Percentiles rank a stretch among this genome's conserved stretches.
These are phyloP conservation scores for Pichiaceae sp. DNA, from an alignment of 1,139 yeast species.

Conservation along the genomic window DNA sequence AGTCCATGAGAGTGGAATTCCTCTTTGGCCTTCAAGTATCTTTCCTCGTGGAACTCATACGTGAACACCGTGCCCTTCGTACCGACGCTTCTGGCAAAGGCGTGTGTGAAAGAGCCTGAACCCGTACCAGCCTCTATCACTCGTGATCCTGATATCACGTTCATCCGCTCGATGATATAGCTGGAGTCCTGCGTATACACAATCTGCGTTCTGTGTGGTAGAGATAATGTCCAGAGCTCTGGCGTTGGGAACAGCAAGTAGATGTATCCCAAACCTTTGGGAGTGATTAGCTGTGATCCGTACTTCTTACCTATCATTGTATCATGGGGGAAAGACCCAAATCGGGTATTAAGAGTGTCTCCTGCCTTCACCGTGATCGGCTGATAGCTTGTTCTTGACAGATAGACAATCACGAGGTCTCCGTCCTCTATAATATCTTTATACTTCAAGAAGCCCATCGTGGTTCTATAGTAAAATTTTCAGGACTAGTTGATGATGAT, in stretches of 20 bases:
- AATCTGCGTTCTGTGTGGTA: conserved; percentile 96
- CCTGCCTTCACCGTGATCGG: conserved; percentile 60
- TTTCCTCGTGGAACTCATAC: conserved; percentile 83
- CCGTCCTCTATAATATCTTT: conserved; percentile 66
- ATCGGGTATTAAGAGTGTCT: conserved; percentile 68
- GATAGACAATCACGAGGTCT: conserved; percentile 78
- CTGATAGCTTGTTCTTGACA: conserved; percentile 71
- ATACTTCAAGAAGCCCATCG: conserved; percentile 27
- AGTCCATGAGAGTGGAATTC: conserved; percentile 76
- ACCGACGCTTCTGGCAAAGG: conserved; percentile 75
- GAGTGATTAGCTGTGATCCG: conserved; percentile 82
- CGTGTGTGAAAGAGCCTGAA: conserved; percentile 91
- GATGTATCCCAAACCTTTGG: conserved; percentile 76
- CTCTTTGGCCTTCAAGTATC: conserved; percentile 67
- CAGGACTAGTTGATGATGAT: too few species aligned
- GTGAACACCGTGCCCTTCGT: conserved; percentile 60
- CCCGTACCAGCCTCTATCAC: conserved; percentile 99
- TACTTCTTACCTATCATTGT: conserved; percentile 73
- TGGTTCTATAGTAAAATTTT: not conserved
- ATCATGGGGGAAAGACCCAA: conserved; percentile 79
- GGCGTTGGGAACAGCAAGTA: conserved; percentile 89
- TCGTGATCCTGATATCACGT: conserved; percentile 62
- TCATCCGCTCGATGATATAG: conserved; percentile 75
- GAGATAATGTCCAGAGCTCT: conserved; percentile 88
- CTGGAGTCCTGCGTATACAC: conserved; percentile 95